These are phyloP conservation scores for Solanum etuberosum DNA, from an alignment of 257 asterid species.

Conservation along the genomic window DNA sequence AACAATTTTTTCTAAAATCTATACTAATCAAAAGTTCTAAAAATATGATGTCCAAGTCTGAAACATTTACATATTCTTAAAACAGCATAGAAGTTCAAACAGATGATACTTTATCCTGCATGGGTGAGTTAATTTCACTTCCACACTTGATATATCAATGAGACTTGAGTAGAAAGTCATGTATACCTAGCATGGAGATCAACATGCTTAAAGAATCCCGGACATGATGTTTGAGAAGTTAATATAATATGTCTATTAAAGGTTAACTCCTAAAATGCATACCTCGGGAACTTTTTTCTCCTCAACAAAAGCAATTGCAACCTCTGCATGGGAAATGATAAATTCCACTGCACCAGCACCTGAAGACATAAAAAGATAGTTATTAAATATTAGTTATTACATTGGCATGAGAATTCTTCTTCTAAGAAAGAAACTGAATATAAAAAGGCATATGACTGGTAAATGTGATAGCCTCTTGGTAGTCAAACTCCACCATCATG, in stretches of 20 bases:
- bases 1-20: background rate
- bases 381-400: background rate
- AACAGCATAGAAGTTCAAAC: background rate
- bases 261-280: background rate
- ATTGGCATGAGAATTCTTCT: background rate
- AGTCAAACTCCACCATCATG: background rate
- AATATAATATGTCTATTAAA: background rate
- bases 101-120: background rate
- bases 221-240: background rate
- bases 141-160: background rate
- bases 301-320: conserved; percentile 73
- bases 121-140: background rate
- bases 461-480: background rate
- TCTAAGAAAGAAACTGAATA: background rate
- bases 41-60: background rate
- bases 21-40: background rate
- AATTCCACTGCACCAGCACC: conserved; percentile 97
- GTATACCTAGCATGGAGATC: background rate
- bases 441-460: background rate
- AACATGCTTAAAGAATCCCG: background rate
- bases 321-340: conserved; percentile 92
- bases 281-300: conserved; percentile 90
- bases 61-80: background rate
- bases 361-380: conserved; percentile 17
- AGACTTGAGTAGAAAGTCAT: background rate